Evolutionary conservation across 108 stramenopile genomes (phyloP).

Genomic region (Seminavis robusta): DNA sequence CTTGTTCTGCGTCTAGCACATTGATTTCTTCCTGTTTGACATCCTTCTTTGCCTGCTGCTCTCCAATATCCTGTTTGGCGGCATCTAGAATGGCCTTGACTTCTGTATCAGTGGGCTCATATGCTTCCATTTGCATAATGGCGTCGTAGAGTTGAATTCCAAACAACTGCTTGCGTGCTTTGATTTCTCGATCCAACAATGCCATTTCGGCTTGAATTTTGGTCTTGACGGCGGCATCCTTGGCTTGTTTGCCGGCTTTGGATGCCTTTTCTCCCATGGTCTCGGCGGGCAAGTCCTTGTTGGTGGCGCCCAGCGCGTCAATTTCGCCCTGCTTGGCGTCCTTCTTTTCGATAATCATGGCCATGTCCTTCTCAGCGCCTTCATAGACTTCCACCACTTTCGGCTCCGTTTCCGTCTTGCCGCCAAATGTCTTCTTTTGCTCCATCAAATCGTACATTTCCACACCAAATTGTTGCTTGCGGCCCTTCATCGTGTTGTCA

Average conservation of each 20-base stretch:
- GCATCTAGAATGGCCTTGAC: too few relatives aligned
- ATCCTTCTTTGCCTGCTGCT: too few relatives aligned
- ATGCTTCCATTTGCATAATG: slow-evolving; percentile 30
- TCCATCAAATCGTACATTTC: slow-evolving; percentile 66
- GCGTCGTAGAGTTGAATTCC: slow-evolving; percentile 72
- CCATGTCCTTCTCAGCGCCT: slow-evolving; percentile 22
- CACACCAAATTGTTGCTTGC: slow-evolving; percentile 65
- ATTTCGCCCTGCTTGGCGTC: slow-evolving; percentile 18
- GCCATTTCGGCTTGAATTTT: slow-evolving; percentile 62
- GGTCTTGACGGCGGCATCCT: slow-evolving; percentile 27
- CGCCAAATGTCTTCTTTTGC: slow-evolving; percentile 25
- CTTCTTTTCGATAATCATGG: slow-evolving; percentile 9
- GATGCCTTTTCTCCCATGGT: slow-evolving; percentile 21
- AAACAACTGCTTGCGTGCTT: slow-evolving; percentile 52
- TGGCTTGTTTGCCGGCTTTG: slow-evolving; percentile 18
- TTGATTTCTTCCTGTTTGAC: too few relatives aligned
- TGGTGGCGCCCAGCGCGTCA: slow-evolving; percentile 25
- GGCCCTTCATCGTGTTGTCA: slow-evolving; percentile 60
- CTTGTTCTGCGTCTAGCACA: too few relatives aligned
- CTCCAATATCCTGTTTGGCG: too few relatives aligned
- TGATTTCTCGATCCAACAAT: slow-evolving; percentile 73
- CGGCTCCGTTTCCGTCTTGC: too few relatives aligned
- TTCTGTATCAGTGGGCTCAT: too few relatives aligned
- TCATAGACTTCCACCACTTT: slow-evolving; percentile 20
- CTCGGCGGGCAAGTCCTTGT: slow-evolving; percentile 19